Evolutionary conservation across 2,329 filamentous ascomycete genomes (phyloP).

Genomic region (Dichotomopilus funicola): DNA sequence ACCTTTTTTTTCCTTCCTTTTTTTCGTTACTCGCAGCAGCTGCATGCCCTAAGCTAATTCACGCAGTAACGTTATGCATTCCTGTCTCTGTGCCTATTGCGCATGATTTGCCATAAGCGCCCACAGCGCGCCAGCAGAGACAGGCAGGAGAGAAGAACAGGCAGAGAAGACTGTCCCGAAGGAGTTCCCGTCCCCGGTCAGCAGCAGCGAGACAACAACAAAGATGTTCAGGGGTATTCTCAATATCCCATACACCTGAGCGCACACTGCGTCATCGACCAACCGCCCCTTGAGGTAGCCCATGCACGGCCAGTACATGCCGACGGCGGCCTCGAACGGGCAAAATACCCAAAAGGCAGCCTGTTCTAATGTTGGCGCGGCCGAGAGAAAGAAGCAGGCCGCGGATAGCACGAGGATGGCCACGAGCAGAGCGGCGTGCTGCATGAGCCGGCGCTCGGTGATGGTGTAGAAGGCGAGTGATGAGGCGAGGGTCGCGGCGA

Average conservation of each 20-base stretch:
- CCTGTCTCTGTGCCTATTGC: too few relatives aligned
- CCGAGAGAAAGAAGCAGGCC: slow-evolving; percentile 33
- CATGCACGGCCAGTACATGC: slow-evolving; percentile 50
- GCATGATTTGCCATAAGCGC: slow-evolving; percentile 20
- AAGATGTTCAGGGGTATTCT: slow-evolving; percentile 53
- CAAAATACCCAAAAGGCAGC: slow-evolving; percentile 49
- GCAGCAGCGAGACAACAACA: slow-evolving; percentile 43
- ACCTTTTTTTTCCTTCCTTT: too few relatives aligned
- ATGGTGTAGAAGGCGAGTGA: slow-evolving; percentile 45
- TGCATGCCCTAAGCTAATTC: too few relatives aligned
- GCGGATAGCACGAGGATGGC: slow-evolving; percentile 35
- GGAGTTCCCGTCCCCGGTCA: slow-evolving; percentile 28
- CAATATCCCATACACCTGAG: slow-evolving; percentile 47
- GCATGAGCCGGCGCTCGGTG: slow-evolving; percentile 26
- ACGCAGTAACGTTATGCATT: too few relatives aligned
- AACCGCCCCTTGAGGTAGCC: slow-evolving; percentile 46
- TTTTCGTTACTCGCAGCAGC: too few relatives aligned
- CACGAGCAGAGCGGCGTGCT: slow-evolving; percentile 26
- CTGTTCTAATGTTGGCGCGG: slow-evolving; percentile 31
- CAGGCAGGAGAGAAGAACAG: slow-evolving; percentile 28
- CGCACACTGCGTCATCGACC: slow-evolving; percentile 46
- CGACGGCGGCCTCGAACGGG: slow-evolving; percentile 49
- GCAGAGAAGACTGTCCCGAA: slow-evolving; percentile 28
- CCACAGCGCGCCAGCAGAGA: slow-evolving; percentile 26
- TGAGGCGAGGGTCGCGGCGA: slow-evolving; percentile 54